Percentiles rank a stretch among this genome's conserved stretches.
Conservation (phyloP, 257 asterid genomes). For the Mitragyna speciosa region DNA sequence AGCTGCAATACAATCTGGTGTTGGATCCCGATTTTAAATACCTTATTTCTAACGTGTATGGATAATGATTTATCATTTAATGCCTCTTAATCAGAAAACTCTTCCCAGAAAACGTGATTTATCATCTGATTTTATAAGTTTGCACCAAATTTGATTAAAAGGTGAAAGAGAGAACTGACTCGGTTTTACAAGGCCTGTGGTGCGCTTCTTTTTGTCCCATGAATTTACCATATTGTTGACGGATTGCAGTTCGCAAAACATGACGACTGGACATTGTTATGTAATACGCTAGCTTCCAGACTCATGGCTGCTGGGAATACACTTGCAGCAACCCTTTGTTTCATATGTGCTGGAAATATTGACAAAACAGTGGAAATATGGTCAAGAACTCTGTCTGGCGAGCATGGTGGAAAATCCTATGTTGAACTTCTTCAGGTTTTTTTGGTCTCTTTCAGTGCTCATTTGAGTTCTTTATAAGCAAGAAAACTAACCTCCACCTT, state of each 20-base stretch:
- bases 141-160: too few species aligned
- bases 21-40: too few species aligned
- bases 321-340: conserved; percentile 82
- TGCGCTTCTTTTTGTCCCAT: background rate
- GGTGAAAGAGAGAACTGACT: background rate
- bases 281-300: conserved; percentile 85
- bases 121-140: background rate
- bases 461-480: conserved; percentile 14
- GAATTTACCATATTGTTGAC: background rate
- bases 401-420: conserved; percentile 75
- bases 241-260: conserved; percentile 69
- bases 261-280: conserved; percentile 82
- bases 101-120: background rate
- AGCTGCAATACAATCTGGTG: too few species aligned
- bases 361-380: conserved; percentile 91
- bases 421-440: conserved; percentile 83
- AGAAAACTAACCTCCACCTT: conserved; percentile 15
- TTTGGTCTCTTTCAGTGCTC: conserved; percentile 18
- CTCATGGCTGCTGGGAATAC: conserved; percentile 80
- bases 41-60: background rate
- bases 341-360: conserved; percentile 93
- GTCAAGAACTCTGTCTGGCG: conserved; percentile 69
- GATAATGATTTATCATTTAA: background rate
- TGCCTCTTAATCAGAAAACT: background rate
- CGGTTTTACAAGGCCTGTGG: background rate